Evolutionary conservation across 352 stramenopile species (phyloP), one percentile per base, ranked within the genome.

Genomic region (Chrysophaeum taylorii): DNA sequence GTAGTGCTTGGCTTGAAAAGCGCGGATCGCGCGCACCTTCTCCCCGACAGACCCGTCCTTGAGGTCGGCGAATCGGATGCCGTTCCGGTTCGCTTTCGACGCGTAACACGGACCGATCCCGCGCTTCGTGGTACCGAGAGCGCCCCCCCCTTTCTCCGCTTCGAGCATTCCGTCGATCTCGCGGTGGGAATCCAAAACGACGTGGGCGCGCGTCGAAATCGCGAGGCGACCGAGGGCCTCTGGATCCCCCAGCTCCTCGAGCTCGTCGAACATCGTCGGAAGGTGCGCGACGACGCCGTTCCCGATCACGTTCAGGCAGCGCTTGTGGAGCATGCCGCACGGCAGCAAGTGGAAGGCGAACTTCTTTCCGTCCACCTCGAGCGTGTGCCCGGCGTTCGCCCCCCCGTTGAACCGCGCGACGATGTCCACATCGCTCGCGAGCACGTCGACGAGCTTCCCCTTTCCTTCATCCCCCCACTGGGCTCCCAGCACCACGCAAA

Each of bases 401-500:
- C 96, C 95, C 61, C 95, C 52, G 75, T 74, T 72, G 68, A 73
- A 73, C 16, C 69, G 57, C 23, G 42, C 61, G 16, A 73, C 64
- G 52, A 73, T 71, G 18, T 73, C 18, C 18, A 57, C 45, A 5
- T 12, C 14, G 45, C 45, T 25, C 12, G 78, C 84, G 18, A 93
- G 77, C 31, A 91, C 85, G 75, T 93, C 84, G 35, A 97, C 94
- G 35, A 99, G 88, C 80, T 99, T 99, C 75, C 95, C 95, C 81
- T 99, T 99, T 76, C 95, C 95, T 87, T 99, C 95, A 77, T 99
- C 94, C 39, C 95, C 95, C 94, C 94, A 99, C 75, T 98, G 93
- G 41, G 89, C 89, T 35, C 94, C 94, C 42, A 98, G 81, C n/a
- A 98, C 93, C 39, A 97, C 91, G 79, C 88, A 81, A 73, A 89